phyloP scores from a whole-genome alignment of 2,329 filamentous ascomycete species.

The Dactylellina parvicollis region DNA sequence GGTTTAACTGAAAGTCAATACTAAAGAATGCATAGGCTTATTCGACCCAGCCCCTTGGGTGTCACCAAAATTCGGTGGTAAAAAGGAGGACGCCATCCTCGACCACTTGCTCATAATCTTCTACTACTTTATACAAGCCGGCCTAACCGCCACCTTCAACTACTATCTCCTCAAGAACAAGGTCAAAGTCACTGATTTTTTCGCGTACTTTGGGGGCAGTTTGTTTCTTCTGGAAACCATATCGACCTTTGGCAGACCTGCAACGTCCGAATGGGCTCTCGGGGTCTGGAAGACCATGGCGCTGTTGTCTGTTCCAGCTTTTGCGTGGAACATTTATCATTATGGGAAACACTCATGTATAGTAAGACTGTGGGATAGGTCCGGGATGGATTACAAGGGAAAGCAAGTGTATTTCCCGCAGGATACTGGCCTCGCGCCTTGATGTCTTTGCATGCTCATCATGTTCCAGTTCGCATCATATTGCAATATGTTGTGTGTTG shows the following conservation, averaged over 20 bases:
- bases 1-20: background rate
- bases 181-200: conserved; percentile 5
- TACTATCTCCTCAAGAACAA: conserved; percentile 17
- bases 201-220: conserved; percentile 17
- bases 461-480: too few relatives aligned
- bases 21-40: conserved; percentile 2
- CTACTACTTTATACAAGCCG: conserved; percentile 19
- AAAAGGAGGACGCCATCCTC: conserved; percentile 9
- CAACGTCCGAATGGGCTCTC: conserved; percentile 17
- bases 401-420: background rate
- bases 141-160: conserved; percentile 8
- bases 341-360: conserved; percentile 20
- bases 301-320: conserved; percentile 3
- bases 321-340: conserved; percentile 19
- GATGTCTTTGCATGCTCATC: background rate
- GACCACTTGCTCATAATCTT: conserved; percentile 21
- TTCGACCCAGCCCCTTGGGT: conserved; percentile 13
- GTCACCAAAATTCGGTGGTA: background rate
- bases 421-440: background rate
- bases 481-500: too few relatives aligned
- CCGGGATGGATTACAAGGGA: background rate
- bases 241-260: conserved; percentile 19
- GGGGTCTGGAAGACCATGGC: conserved; percentile 22
- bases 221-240: conserved; percentile 20
- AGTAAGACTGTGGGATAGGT: conserved; percentile 17